These are phyloP conservation scores for Trypanosoma lewisi DNA, from an alignment of 208 protist species.

Conservation along the genomic window DNA sequence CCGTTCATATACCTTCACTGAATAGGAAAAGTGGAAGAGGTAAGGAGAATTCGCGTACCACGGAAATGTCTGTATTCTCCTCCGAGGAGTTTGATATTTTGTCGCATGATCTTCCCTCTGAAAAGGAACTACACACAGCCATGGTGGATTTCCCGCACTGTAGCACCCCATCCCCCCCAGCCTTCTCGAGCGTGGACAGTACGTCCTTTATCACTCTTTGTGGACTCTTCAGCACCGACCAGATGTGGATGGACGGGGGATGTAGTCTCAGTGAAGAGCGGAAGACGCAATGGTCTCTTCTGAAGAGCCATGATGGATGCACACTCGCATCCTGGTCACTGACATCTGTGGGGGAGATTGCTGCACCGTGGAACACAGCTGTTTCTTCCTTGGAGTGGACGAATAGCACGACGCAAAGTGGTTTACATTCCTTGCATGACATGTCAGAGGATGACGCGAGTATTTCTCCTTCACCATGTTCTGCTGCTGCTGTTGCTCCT, in stretches of 20 bases:
- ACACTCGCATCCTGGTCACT: not conserved
- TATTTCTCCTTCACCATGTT: not conserved
- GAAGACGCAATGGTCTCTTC: not conserved
- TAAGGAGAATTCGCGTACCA: too few species aligned
- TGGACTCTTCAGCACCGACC: constrained; percentile 9
- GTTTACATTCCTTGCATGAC: not conserved
- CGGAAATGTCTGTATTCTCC: not conserved
- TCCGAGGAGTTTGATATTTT: not conserved
- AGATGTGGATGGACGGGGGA: not conserved
- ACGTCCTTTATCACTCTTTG: not conserved
- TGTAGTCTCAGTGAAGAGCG: not conserved
- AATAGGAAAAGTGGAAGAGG: too few species aligned
- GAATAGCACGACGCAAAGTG: not conserved
- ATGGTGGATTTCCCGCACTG: not conserved
- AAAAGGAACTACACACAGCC: not conserved
- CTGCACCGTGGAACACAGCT: not conserved
- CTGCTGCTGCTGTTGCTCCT: too few species aligned
- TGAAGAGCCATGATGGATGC: not conserved
- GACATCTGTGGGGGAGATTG: constrained; percentile 3
- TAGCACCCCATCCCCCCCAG: not conserved
- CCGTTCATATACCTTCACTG: too few species aligned
- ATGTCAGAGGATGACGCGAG: not conserved
- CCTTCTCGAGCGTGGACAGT: not conserved
- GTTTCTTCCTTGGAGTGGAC: not conserved
- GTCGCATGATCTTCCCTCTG: not conserved